Conservation (phyloP, 2,329 filamentous ascomycete species). For the Colletotrichum sp. region DNA sequence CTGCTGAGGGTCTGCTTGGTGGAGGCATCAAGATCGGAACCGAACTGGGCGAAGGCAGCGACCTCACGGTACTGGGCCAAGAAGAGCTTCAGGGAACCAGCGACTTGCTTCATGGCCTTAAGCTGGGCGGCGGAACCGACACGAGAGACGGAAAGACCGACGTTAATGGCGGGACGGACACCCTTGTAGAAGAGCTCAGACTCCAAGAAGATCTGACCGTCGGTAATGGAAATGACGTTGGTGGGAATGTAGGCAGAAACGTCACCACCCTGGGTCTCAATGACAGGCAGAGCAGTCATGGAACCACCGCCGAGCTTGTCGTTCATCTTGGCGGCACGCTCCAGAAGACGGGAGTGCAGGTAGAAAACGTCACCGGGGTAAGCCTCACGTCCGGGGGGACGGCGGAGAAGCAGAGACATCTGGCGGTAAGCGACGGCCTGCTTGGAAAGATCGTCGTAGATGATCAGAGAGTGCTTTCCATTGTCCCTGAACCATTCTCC, state of each 20-base stretch:
- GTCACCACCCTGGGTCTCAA: slow-evolving; percentile 99
- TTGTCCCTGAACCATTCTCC: slow-evolving; percentile 82
- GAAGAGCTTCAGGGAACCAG: slow-evolving; percentile 99
- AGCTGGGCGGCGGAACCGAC: slow-evolving; percentile 99
- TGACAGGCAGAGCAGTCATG: slow-evolving; percentile 94
- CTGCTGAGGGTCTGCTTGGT: slow-evolving; percentile 98
- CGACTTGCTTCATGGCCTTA: slow-evolving; percentile 99
- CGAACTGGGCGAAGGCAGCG: slow-evolving; percentile 99
- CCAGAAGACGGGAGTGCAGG: slow-evolving; percentile 97
- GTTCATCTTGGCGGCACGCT: slow-evolving; percentile 99
- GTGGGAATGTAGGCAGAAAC: slow-evolving; percentile 99
- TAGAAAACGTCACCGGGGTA: slow-evolving; percentile 99
- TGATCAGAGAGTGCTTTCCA: slow-evolving; percentile 86
- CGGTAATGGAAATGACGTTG: slow-evolving; percentile 99
- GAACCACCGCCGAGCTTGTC: slow-evolving; percentile 94
- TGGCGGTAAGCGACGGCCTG: slow-evolving; percentile 98
- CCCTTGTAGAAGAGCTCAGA: slow-evolving; percentile 99
- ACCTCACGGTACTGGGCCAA: slow-evolving; percentile 99
- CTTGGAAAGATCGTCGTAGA: slow-evolving; percentile 97
- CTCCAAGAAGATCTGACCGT: slow-evolving; percentile 99
- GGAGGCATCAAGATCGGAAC: slow-evolving; percentile 97
- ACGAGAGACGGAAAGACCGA: slow-evolving; percentile 99
- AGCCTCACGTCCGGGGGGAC: slow-evolving; percentile 97
- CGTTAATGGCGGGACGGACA: slow-evolving; percentile 99
- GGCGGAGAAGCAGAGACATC: slow-evolving; percentile 97